Percentiles rank a stretch among this genome's conserved stretches.
phyloP scores from a whole-genome alignment of 371 early-diverging fungal genomes.

The Mortierella sp. region DNA sequence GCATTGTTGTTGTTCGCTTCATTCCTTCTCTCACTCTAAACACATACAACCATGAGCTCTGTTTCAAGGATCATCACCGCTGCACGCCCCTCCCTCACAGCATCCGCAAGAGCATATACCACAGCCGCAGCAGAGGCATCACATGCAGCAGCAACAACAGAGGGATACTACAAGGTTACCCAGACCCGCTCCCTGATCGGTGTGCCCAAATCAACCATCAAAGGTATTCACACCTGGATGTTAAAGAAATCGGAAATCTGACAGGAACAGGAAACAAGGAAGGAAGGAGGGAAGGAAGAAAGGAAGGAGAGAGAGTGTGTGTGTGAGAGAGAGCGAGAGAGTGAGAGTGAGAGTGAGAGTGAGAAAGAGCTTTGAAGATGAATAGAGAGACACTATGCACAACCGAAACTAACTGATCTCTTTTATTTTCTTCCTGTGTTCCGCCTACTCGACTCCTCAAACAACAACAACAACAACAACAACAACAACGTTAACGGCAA shows the following conservation, averaged over 20 bases:
- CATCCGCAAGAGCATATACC: slow-evolving; percentile 31
- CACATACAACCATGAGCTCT: slow-evolving; percentile 36
- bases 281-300: background rate
- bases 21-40: background rate
- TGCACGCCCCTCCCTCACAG: slow-evolving; percentile 31
- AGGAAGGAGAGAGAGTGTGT: background rate
- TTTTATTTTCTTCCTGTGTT: background rate
- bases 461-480: too few species aligned
- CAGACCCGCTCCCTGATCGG: slow-evolving; percentile 74
- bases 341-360: background rate
- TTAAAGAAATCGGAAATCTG: background rate
- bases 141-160: slow-evolving; percentile 34
- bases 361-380: too few species aligned
- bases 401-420: background rate
- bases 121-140: slow-evolving; percentile 23
- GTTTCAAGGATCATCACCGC: slow-evolving; percentile 44
- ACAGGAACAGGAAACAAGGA: background rate
- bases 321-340: background rate
- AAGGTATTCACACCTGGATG: slow-evolving; percentile 27
- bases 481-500: too few species aligned
- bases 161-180: slow-evolving; percentile 71
- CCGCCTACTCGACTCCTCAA: too few species aligned
- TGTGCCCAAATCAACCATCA: slow-evolving; percentile 66
- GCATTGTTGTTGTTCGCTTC: background rate
- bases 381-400: too few species aligned